Evolutionary conservation across 495 filamentous ascomycete species (phyloP).

Genomic region (Tuber brumale): DNA sequence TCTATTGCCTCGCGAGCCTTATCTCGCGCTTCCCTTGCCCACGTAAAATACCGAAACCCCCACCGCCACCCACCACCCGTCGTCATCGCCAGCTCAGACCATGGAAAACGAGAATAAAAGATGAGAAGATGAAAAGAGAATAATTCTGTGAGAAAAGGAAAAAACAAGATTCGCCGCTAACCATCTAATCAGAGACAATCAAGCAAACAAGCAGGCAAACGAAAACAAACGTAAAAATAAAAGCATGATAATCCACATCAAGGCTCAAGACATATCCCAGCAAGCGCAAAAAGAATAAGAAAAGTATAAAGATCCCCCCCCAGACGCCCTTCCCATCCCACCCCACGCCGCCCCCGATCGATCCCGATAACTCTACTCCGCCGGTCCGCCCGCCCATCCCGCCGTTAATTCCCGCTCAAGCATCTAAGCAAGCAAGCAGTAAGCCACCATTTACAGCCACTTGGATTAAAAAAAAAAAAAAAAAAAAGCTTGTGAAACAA

Average conservation of each 20-base stretch:
- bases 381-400: not conserved
- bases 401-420: not conserved
- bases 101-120: not conserved
- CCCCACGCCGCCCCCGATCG: not conserved
- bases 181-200: not conserved
- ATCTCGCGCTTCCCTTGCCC: not conserved
- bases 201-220: not conserved
- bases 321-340: slow-evolving; percentile 1
- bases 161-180: not conserved
- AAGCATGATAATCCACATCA: not conserved
- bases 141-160: not conserved
- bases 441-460: not conserved
- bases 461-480: not conserved
- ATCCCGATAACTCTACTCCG: not conserved
- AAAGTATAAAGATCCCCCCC: not conserved
- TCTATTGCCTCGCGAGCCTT: not conserved
- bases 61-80: not conserved
- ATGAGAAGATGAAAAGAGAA: not conserved
- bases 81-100: not conserved
- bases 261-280: not conserved
- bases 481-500: not conserved
- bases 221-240: not conserved
- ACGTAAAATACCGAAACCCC: not conserved
- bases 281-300: not conserved
- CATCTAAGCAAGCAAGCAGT: not conserved